phyloP scores from a whole-genome alignment of 2,329 filamentous ascomycete genomes.

The Rutstroemia sp. region DNA sequence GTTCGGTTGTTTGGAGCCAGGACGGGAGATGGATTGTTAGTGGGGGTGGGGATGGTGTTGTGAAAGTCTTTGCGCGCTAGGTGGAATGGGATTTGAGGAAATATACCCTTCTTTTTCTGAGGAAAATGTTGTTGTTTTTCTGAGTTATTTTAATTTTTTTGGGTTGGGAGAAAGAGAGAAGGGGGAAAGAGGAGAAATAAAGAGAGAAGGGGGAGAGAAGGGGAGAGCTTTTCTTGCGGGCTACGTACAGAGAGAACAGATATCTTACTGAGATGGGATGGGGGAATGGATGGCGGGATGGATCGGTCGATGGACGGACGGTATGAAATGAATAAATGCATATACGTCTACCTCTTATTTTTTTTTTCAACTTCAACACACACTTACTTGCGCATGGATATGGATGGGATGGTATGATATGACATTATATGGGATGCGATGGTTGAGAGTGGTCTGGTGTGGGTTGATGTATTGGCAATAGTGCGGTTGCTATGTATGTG shows the following conservation, averaged over 20 bases:
- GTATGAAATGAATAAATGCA: background rate
- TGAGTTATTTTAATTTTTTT: background rate
- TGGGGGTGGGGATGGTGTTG: conserved; percentile 88
- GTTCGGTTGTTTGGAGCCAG: conserved; percentile 89
- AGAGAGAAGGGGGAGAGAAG: background rate
- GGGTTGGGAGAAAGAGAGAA: background rate
- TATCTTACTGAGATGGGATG: background rate
- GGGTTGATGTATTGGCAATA: too few species aligned
- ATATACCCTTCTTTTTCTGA: conserved; percentile 5
- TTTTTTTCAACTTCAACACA: too few species aligned
- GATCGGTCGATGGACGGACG: background rate
- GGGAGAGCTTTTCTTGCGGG: background rate
- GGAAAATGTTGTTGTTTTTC: background rate
- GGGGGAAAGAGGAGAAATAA: background rate
- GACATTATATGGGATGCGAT: background rate
- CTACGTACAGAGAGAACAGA: background rate
- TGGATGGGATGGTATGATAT: background rate
- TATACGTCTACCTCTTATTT: background rate
- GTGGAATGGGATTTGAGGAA: background rate
- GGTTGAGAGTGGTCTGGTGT: background rate
- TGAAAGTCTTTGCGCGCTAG: conserved; percentile 75
- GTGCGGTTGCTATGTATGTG: background rate
- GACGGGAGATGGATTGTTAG: conserved; percentile 93
- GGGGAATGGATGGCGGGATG: background rate
- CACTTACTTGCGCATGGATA: background rate